phyloP scores from a whole-genome alignment of 768 basidiomycete species.

The Mycena maculata region DNA sequence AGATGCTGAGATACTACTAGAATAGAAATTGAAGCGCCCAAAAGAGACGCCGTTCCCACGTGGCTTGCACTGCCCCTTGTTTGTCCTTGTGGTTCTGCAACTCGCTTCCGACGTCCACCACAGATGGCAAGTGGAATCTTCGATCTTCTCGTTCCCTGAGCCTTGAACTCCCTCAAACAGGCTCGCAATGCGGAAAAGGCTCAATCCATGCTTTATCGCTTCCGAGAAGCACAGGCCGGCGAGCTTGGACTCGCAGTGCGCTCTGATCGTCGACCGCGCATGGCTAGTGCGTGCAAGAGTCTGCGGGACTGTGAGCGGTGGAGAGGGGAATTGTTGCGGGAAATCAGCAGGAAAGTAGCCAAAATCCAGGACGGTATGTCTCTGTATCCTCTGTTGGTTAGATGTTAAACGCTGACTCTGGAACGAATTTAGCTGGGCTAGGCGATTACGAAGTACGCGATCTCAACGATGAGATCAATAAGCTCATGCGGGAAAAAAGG shows the following conservation, averaged over 20 bases:
- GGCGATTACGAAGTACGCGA: constrained; percentile 97
- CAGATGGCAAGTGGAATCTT: no score
- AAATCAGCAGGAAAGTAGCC: constrained; percentile 95
- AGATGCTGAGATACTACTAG: no score
- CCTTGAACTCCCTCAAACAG: no score
- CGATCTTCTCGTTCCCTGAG: no score
- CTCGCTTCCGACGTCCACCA: no score
- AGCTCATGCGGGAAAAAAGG: constrained; percentile 91
- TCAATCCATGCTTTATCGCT: constrained; percentile 94
- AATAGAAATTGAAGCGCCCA: no score
- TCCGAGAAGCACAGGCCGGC: constrained; percentile 95
- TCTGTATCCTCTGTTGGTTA: neutral
- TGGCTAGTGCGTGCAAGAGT: constrained; percentile 93
- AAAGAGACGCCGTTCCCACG: no score
- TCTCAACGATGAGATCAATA: constrained; percentile 98
- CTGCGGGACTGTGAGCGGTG: constrained; percentile 58
- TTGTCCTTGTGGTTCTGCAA: no score
- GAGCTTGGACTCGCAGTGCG: constrained; percentile 93
- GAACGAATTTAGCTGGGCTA: constrained; percentile 72
- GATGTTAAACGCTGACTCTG: neutral
- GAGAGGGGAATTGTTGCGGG: constrained; percentile 94
- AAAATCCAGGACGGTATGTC: constrained; percentile 95
- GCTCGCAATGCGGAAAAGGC: constrained; percentile 99
- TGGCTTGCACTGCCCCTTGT: no score
- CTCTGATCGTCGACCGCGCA: constrained; percentile 86